phyloP scores from a whole-genome alignment of 1,284 basidiomycete species.

The Cutaneotrichosporon dermatis region DNA sequence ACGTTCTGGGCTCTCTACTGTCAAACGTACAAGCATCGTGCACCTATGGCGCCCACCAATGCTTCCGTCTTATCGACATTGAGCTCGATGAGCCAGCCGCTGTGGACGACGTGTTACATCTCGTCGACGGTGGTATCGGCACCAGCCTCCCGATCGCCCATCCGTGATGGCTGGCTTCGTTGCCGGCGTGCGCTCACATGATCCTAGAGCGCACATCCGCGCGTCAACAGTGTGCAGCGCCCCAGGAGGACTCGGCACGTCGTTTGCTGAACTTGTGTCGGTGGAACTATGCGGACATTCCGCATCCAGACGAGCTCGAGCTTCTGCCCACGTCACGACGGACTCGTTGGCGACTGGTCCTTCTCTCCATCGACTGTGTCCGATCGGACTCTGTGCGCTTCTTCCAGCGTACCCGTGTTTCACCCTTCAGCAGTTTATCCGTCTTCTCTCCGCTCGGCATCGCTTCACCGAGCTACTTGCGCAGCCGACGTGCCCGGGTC shows the following conservation, averaged over 20 bases:
- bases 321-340: slow-evolving; percentile 27
- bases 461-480: slow-evolving; percentile 27
- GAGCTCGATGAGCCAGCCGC: slow-evolving; percentile 29
- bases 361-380: slow-evolving; percentile 29
- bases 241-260: slow-evolving; percentile 10
- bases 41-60: slow-evolving; percentile 32
- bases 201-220: slow-evolving; percentile 31
- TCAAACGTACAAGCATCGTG: slow-evolving; percentile 32
- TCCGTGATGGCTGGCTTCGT: slow-evolving; percentile 36
- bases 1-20: slow-evolving; percentile 37
- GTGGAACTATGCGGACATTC: slow-evolving; percentile 11
- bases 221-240: slow-evolving; percentile 24
- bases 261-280: slow-evolving; percentile 23
- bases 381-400: slow-evolving; percentile 34
- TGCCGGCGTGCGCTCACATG: slow-evolving; percentile 31
- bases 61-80: slow-evolving; percentile 29
- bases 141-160: slow-evolving; percentile 29
- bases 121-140: slow-evolving; percentile 27
- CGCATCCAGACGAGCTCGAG: slow-evolving; percentile 25
- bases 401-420: slow-evolving; percentile 35
- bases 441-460: slow-evolving; percentile 29
- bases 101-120: slow-evolving; percentile 34
- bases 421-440: slow-evolving; percentile 32
- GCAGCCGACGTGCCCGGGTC: not conserved
- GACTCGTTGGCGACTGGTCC: slow-evolving; percentile 32